A percentile compares a stretch with the other conserved stretches of the same genome.
phyloP scores from a whole-genome alignment of 345 rosid species.

The Lepidium didymum region DNA sequence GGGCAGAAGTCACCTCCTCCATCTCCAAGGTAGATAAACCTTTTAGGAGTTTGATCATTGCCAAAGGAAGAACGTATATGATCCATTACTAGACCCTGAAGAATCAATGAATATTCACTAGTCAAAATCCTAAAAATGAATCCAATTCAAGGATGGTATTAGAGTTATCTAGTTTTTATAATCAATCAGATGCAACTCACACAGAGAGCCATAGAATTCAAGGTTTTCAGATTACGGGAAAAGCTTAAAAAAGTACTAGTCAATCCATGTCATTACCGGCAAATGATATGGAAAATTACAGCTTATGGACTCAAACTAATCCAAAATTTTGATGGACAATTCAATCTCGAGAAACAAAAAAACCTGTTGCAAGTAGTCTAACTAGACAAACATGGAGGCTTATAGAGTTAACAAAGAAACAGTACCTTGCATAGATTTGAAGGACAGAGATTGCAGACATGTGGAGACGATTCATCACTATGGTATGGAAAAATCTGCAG shows the following conservation, averaged over 20 bases:
- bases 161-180: background rate
- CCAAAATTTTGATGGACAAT: background rate
- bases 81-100: conserved; percentile 63
- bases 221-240: background rate
- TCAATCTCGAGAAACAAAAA: background rate
- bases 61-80: conserved; percentile 30
- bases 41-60: conserved; percentile 6
- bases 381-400: background rate
- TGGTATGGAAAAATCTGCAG: conserved; percentile 59
- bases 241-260: background rate
- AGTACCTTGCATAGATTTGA: conserved; percentile 72
- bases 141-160: background rate
- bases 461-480: conserved; percentile 32
- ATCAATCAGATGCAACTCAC: background rate
- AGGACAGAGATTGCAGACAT: conserved; percentile 62
- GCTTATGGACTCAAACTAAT: background rate
- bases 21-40: conserved; percentile 71
- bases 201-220: background rate
- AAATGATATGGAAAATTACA: background rate
- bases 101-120: background rate
- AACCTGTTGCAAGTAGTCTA: background rate
- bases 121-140: background rate
- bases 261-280: background rate
- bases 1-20: conserved; percentile 87
- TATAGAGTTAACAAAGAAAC: background rate